A percentile compares a stretch with the other conserved stretches of the same genome.
These are phyloP conservation scores for Kalanchoe fedtschenkoi DNA, from an alignment of 164 flowering plant genomes.

Conservation along the genomic window DNA sequence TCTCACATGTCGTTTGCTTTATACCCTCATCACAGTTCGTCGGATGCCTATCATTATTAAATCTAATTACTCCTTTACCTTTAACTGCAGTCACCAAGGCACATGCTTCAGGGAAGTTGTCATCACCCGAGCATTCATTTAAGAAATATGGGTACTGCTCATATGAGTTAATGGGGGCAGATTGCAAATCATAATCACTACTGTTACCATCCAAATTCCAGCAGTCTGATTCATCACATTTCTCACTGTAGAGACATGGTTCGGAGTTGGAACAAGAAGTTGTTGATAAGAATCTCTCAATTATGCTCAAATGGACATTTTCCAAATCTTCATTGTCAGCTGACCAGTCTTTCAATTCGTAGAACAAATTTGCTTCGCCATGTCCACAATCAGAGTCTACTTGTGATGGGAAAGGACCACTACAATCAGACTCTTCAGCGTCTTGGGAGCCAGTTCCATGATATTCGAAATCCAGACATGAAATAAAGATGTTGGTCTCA, in stretches of 20 bases:
- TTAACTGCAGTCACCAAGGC: not conserved
- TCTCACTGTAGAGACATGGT: not conserved
- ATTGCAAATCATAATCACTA: no score
- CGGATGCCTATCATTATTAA: not conserved
- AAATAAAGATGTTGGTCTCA: no score
- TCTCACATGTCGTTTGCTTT: not conserved
- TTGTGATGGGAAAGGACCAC: not conserved
- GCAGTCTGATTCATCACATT: not conserved
- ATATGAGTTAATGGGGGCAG: not conserved
- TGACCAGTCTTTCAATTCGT: not conserved
- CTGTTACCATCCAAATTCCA: not conserved
- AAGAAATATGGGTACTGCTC: not conserved
- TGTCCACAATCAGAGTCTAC: not conserved
- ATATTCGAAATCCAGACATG: no score
- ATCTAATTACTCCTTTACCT: not conserved
- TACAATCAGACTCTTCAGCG: no score
- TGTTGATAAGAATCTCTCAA: slow-evolving; percentile 3
- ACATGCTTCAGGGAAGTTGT: not conserved
- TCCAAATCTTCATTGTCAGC: not conserved
- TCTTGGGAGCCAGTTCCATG: no score
- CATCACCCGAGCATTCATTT: not conserved
- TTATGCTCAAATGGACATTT: slow-evolving; percentile 1
- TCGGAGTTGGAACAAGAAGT: not conserved
- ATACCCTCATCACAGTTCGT: not conserved
- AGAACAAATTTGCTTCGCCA: not conserved